These are phyloP conservation scores for Mayamaea pseudoterrestris DNA, from an alignment of 108 stramenopile species.

Conservation along the genomic window DNA sequence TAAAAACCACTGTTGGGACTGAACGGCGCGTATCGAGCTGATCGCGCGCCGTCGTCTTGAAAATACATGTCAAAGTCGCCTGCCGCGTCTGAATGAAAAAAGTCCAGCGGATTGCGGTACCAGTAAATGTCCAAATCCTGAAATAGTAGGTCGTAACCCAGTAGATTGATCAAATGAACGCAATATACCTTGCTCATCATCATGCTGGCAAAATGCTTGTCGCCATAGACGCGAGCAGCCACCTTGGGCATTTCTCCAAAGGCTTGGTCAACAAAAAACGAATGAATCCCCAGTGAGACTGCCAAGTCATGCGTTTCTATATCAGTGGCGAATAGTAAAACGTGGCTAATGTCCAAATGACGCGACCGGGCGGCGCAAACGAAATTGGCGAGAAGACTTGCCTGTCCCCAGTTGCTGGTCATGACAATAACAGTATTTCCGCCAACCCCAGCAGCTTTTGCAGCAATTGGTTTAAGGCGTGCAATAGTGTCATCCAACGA, in stretches of 20 bases:
- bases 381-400: slow-evolving; percentile 53
- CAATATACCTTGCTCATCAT: slow-evolving; percentile 32
- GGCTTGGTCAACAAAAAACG: slow-evolving; percentile 12
- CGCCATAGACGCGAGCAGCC: slow-evolving; percentile 56
- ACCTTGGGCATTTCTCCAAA: slow-evolving; percentile 38
- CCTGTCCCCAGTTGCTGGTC: slow-evolving; percentile 49
- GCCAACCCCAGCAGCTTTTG: neutral
- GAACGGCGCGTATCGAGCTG: slow-evolving; percentile 56
- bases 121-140: slow-evolving; percentile 71
- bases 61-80: slow-evolving; percentile 29
- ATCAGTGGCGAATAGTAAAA: slow-evolving; percentile 69
- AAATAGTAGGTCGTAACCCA: slow-evolving; percentile 80
- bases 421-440: slow-evolving; percentile 45
- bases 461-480: slow-evolving; percentile 2
- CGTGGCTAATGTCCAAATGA: slow-evolving; percentile 17
- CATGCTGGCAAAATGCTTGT: slow-evolving; percentile 35
- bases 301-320: slow-evolving; percentile 49
- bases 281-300: slow-evolving; percentile 39
- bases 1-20: slow-evolving; percentile 82
- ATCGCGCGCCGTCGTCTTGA: slow-evolving; percentile 76
- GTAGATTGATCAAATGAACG: slow-evolving; percentile 41
- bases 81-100: slow-evolving; percentile 21
- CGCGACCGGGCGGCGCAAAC: slow-evolving; percentile 32
- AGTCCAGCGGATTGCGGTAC: slow-evolving; percentile 53
- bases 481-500: neutral